A percentile compares a stretch with the other conserved stretches of the same genome.
phyloP scores from a whole-genome alignment of 345 rosid genomes.

The Microcos paniculata region DNA sequence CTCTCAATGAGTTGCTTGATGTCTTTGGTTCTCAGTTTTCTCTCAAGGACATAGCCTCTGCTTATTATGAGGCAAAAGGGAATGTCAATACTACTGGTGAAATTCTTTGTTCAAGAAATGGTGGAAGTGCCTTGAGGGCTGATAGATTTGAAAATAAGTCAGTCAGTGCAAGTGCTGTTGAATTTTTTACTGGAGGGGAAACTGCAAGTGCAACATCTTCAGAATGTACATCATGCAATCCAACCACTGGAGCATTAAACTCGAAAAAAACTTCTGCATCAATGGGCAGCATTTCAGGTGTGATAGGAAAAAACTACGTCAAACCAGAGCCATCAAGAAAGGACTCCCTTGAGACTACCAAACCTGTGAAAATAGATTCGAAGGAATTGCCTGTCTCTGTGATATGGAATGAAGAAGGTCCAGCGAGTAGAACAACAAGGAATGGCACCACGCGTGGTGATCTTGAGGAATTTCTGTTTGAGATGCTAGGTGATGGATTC shows the following conservation, averaged over 20 bases:
- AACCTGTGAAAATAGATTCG: conserved; percentile 48
- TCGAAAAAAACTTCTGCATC: conserved; percentile 38
- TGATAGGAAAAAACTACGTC: conserved; percentile 45
- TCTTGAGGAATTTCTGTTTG: conserved; percentile 47
- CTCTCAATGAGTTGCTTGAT: conserved; percentile 31
- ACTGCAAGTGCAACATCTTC: conserved; percentile 19
- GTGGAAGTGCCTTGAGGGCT: conserved; percentile 5
- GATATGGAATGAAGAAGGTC: conserved; percentile 34
- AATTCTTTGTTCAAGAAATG: conserved; percentile 38
- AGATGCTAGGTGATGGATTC: conserved; percentile 57
- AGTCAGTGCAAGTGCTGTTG: conserved; percentile 5
- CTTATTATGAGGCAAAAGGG: conserved; percentile 36
- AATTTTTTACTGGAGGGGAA: conserved; percentile 4
- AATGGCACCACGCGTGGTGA: conserved; percentile 25
- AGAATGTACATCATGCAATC: conserved; percentile 24
- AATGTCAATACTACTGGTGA: conserved; percentile 38
- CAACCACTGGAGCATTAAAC: conserved; percentile 11
- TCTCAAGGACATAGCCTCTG: conserved; percentile 48
- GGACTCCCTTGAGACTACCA: conserved; percentile 30
- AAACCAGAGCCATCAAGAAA: conserved; percentile 28
- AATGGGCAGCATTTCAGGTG: conserved; percentile 43
- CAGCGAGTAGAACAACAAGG: conserved; percentile 8
- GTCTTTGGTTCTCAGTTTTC: conserved; percentile 46
- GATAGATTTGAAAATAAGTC: conserved; percentile 8
- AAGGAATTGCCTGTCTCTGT: conserved; percentile 41